Conservation (phyloP, 2,329 filamentous ascomycete species). For the Fusarium sp. region DNA sequence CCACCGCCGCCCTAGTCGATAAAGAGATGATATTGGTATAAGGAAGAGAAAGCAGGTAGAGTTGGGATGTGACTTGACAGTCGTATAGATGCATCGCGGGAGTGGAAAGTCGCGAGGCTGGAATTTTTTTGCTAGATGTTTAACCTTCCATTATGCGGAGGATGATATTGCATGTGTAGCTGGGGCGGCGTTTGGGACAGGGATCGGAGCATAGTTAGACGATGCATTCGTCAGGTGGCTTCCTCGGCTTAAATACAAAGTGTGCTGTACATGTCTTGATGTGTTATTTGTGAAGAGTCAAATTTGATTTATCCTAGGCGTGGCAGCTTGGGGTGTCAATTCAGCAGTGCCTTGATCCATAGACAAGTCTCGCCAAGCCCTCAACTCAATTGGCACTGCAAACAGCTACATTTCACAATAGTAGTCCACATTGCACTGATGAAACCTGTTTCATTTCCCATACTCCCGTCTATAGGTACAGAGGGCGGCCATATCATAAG, state of each 20-base stretch:
- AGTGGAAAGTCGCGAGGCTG: slow-evolving; percentile 15
- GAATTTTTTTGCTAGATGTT: slow-evolving; percentile 15
- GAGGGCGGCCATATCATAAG: slow-evolving; percentile 18
- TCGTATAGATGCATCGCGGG: slow-evolving; percentile 2
- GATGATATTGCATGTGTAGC: slow-evolving; percentile 35
- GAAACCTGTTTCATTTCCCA: slow-evolving; percentile 35
- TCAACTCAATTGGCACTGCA: too few species aligned
- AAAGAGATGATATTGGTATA: slow-evolving; percentile 23
- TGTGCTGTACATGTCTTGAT: not conserved
- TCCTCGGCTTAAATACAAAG: slow-evolving; percentile 10
- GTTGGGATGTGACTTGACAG: not conserved
- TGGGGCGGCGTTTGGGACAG: slow-evolving; percentile 40
- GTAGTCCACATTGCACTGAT: not conserved
- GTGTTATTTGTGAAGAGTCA: not conserved
- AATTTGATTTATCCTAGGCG: not conserved
- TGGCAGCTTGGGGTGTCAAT: not conserved
- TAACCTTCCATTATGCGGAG: slow-evolving; percentile 26
- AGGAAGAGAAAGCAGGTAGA: not conserved
- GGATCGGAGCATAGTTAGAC: slow-evolving; percentile 32
- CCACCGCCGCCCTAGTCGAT: slow-evolving; percentile 44
- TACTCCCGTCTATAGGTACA: slow-evolving; percentile 46
- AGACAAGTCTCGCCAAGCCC: too few species aligned
- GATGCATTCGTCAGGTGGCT: slow-evolving; percentile 28
- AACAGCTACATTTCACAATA: not conserved
- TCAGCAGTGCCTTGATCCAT: not conserved